These are phyloP conservation scores for Pezicula carpinea DNA, from an alignment of 2,329 filamentous ascomycete species.

Conservation along the genomic window DNA sequence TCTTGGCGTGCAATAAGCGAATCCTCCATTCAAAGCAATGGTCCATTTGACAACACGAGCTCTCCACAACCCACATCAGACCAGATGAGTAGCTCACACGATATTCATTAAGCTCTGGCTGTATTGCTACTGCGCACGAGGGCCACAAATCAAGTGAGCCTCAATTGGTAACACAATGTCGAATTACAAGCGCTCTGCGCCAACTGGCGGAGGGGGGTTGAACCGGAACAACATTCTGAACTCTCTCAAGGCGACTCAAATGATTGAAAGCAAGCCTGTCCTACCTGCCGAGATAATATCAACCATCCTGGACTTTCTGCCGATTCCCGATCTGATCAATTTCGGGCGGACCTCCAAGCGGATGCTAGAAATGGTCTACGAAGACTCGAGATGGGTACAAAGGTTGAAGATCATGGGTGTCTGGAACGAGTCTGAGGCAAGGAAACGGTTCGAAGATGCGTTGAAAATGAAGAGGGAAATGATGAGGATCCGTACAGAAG, in stretches of 20 bases:
- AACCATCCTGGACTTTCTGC: conserved; percentile 83
- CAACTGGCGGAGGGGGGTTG: conserved; percentile 12
- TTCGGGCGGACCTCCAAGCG: conserved; percentile 81
- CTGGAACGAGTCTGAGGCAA: conserved; percentile 87
- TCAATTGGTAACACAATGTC: conserved; percentile 32
- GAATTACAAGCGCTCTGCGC: conserved; percentile 34
- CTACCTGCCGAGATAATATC: conserved; percentile 88
- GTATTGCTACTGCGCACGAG: background rate
- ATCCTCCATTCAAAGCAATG: too few species aligned
- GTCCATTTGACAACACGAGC: too few species aligned
- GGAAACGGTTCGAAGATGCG: conserved; percentile 72
- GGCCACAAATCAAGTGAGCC: background rate
- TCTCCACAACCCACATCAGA: background rate
- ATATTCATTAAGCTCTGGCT: background rate
- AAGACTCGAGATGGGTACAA: conserved; percentile 92
- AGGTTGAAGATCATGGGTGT: conserved; percentile 80
- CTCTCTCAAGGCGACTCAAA: conserved; percentile 74
- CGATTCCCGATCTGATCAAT: conserved; percentile 76
- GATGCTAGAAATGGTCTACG: conserved; percentile 97
- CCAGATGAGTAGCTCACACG: background rate
- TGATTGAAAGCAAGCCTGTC: conserved; percentile 71
- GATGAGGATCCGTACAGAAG: conserved; percentile 34
- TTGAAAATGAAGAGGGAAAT: conserved; percentile 58
- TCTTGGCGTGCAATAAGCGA: too few species aligned
- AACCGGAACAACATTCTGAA: conserved; percentile 57